Conservation (phyloP, 129 eudicot genomes). For the Deinandra increscens region DNA sequence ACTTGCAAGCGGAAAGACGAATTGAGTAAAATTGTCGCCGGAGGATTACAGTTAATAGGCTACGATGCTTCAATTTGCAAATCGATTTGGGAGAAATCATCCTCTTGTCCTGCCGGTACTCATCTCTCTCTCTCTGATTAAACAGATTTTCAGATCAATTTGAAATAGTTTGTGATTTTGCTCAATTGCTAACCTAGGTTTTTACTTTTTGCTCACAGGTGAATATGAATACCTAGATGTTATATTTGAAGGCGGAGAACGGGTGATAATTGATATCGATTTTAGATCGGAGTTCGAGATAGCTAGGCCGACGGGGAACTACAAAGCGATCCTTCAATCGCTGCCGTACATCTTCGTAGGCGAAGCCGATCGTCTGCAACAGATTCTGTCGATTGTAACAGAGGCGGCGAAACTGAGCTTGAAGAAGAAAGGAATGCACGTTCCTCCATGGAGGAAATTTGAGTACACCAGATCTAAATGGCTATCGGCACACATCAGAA, state of each 20-base stretch:
- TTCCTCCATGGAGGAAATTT: constrained; percentile 78
- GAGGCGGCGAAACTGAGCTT: constrained; percentile 77
- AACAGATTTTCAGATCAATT: too few relatives aligned
- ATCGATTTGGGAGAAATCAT: constrained; percentile 79
- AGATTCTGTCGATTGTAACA: constrained; percentile 49
- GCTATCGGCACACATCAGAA: constrained; percentile 55
- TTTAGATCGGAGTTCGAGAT: constrained; percentile 84
- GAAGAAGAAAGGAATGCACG: constrained; percentile 75
- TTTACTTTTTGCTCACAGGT: constrained; percentile 35
- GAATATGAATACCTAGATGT: constrained; percentile 79
- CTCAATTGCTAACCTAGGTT: neutral
- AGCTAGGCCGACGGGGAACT: constrained; percentile 66
- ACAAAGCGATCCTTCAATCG: constrained; percentile 54
- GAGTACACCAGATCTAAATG: constrained; percentile 79
- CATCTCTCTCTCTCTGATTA: neutral
- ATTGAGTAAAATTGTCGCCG: constrained; percentile 45
- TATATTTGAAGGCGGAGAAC: constrained; percentile 42
- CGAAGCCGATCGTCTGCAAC: constrained; percentile 66
- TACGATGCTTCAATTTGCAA: constrained; percentile 67
- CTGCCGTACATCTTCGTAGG: constrained; percentile 72
- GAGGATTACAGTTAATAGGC: constrained; percentile 42
- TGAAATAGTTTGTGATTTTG: neutral
- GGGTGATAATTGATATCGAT: constrained; percentile 59
- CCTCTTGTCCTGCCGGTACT: constrained; percentile 74
- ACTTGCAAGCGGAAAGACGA: constrained; percentile 53